Base-by-base conservation (phyloP, 306 rosid genomes). In the Biancaea sappan region DNA sequence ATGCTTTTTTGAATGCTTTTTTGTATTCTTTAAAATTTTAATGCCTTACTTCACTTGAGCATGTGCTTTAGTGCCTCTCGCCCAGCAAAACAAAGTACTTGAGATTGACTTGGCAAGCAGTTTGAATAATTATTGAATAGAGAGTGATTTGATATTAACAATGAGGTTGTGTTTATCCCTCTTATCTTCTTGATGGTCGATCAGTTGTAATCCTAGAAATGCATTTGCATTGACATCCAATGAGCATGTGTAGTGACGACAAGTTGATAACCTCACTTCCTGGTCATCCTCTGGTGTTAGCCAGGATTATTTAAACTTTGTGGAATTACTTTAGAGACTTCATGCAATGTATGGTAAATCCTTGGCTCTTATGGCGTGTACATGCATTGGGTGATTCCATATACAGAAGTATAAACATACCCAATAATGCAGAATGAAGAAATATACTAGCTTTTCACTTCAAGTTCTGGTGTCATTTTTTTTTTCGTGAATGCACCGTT, bases 401-500 rank as follows among this genome's bases (percentile, higher is more conserved):
- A 24, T 72, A 22, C 26, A 6, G 19, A 62, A 54, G 21, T 62
- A 11, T 32, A 32, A 71, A 64, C 9, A 0, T 6, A n/a, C 50
- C 50, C 38, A 32, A 14, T 14, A 44, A 9, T 15, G 18, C 48
- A 35, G 34, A 63, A 54, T 6, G 11, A 38, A 11, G 19, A 25
- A 13, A 22, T 12, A 2, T 60, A 48, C 15, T 18, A 25, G 64
- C 64, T 31, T 66, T 21, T 76, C 22, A 32, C 2, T 74, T 28
- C 68, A 67, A 70, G 65, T 29, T 75, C 58, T 69, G 69, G 14
- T 63, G 32, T 66, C 31, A 52, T 72, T 51, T 62, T 13, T 58
- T 13, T 58, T 67, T 63, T 31, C 54, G 48, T 71, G 75, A 38
- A 51, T 57, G 61, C 34, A 59, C 24, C 50, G 26, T 58, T 60